Base-by-base conservation (phyloP, 208 protist species). In the Crithidia thermophila region DNA sequence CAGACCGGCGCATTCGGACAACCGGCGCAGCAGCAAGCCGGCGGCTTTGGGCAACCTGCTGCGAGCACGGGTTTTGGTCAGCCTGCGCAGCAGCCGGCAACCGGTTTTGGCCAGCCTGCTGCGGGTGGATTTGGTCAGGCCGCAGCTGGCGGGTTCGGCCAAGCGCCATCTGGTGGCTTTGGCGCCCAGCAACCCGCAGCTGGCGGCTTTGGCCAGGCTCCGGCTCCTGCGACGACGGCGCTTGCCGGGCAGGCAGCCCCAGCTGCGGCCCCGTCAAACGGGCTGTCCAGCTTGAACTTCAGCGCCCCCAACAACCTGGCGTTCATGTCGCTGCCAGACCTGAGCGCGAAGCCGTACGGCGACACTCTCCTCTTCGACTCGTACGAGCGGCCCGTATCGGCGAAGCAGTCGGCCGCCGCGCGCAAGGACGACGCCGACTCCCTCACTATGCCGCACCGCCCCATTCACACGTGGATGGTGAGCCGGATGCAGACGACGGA, bases 321-420 rank as follows among this genome's bases (percentile, higher is more conserved):
- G 23, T 91, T 91, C 43, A 75, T 92, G 70, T 79, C 77, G 21
- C 70, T 95, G n/a, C 90, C 90, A 5, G 87, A 93, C 66, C 93
- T 88, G 69, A 81, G 71, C 49, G 77, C 73, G 3, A 84, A 78
- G 23, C 90, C 90, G 25, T 95, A 95, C 71, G 85, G 87, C 39
- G 84, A 91, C 51, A 62, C 90, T 28, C 73, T 90, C 4, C 85
- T 95, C 40, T 93, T 93, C 68, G 81, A 78, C 25, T 68, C 69
- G 18, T 79, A 90, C 69, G 86, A 95, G 37, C 66, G 81, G 20
- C 76, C 79, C 0, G 69, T 84, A 18, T 36, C 72, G 25, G 20
- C 68, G 1, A 74, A 73, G 53, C 37, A 34, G 27, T 36, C 49
- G 34, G 23, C 50, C 18, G 45, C 49, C 53, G 30, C 67, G 50